A percentile compares a stretch with the other conserved stretches of the same genome.
phyloP scores from a whole-genome alignment of 495 filamentous ascomycete genomes.

The Neurospora intermedia region DNA sequence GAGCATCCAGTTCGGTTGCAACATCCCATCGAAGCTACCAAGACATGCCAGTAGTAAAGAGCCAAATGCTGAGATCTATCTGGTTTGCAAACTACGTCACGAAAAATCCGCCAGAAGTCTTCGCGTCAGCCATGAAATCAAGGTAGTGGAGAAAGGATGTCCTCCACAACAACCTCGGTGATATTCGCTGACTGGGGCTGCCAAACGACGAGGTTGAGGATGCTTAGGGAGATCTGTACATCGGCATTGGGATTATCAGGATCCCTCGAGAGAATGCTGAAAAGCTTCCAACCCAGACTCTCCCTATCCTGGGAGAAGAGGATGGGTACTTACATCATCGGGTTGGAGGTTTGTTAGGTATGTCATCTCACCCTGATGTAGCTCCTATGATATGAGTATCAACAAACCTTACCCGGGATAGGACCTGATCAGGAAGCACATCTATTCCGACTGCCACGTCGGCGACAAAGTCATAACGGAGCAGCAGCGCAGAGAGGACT shows the following conservation, averaged over 20 bases:
- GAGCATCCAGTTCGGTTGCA: too few relatives aligned
- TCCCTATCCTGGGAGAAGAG: neutral
- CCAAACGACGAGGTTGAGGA: constrained; percentile 1
- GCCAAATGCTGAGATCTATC: neutral
- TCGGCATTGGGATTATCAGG: constrained; percentile 1
- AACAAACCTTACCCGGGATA: neutral
- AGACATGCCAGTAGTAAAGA: neutral
- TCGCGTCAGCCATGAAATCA: neutral
- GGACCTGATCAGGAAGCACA: constrained; percentile 2
- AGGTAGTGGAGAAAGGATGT: constrained; percentile 2
- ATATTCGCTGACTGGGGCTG: constrained; percentile 1
- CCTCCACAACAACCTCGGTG: constrained; percentile 3
- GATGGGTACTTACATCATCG: constrained; percentile 1
- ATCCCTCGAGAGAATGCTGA: neutral
- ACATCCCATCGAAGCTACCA: neutral
- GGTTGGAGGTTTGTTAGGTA: constrained; percentile 8
- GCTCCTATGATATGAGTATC: neutral
- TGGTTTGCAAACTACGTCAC: neutral
- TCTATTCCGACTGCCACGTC: constrained; percentile 4
- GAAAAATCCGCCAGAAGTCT: neutral
- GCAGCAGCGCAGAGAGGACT: neutral
- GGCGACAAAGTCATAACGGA: neutral
- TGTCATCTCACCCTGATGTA: neutral
- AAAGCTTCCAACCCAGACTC: constrained; percentile 1
- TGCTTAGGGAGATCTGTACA: constrained; percentile 1